These are phyloP conservation scores for Oryza meyeriana DNA, from an alignment of 176 grass and related monocot genomes.

Conservation along the genomic window DNA sequence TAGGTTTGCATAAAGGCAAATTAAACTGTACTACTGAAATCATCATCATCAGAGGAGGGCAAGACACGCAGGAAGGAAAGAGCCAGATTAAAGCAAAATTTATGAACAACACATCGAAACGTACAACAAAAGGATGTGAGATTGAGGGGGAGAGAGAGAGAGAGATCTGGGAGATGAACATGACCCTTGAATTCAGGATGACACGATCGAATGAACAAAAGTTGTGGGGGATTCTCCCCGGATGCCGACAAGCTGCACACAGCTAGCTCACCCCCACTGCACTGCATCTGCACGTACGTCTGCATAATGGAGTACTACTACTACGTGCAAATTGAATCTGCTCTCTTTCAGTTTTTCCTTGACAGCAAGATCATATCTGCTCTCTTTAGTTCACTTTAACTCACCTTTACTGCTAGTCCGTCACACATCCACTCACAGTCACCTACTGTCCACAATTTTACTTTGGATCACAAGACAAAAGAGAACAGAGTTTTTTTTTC, in stretches of 20 bases:
- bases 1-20: background rate
- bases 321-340: background rate
- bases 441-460: background rate
- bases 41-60: background rate
- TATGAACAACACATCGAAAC: background rate
- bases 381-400: too few relatives aligned
- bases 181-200: background rate
- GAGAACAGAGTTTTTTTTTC: too few relatives aligned
- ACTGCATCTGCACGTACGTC: background rate
- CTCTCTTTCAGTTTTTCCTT: background rate
- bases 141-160: too few relatives aligned
- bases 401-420: background rate
- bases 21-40: background rate
- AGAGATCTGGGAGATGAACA: background rate
- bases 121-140: background rate
- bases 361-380: background rate
- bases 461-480: background rate
- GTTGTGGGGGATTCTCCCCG: constrained; percentile 4
- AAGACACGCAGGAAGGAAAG: background rate
- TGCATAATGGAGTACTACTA: background rate
- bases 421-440: background rate
- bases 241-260: constrained; percentile 15
- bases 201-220: background rate
- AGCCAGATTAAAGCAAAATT: background rate
- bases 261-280: background rate